Evolutionary conservation across 2,329 filamentous ascomycete species (phyloP).

Genomic region (Neonectria coccinea): DNA sequence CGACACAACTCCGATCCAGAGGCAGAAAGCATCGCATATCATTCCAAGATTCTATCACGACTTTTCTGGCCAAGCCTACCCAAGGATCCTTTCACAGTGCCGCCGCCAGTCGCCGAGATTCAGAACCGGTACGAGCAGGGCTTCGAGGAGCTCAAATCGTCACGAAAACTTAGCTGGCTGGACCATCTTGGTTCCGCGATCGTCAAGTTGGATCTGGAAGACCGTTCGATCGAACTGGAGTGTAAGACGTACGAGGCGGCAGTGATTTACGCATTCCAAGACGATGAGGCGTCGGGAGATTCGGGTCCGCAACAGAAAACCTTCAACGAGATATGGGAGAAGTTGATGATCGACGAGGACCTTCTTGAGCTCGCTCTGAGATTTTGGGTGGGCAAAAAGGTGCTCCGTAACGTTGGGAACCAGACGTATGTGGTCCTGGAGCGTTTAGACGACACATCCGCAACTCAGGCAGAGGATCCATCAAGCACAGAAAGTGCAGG

Average conservation of each 20-base stretch:
- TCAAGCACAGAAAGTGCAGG: constrained; percentile 37
- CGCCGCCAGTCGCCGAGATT: constrained; percentile 66
- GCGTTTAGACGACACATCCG: constrained; percentile 57
- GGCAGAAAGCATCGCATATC: constrained; percentile 59
- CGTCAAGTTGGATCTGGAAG: constrained; percentile 84
- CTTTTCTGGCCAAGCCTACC: constrained; percentile 92
- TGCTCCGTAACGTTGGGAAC: constrained; percentile 68
- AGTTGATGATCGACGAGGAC: constrained; percentile 79
- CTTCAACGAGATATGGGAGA: constrained; percentile 65
- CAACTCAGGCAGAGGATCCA: constrained; percentile 49
- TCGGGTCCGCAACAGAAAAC: constrained; percentile 54
- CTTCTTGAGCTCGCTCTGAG: constrained; percentile 74
- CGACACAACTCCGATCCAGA: constrained; percentile 27
- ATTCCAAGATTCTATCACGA: constrained; percentile 88
- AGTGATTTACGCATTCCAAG: constrained; percentile 85
- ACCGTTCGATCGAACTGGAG: constrained; percentile 78
- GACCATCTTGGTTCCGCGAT: constrained; percentile 83
- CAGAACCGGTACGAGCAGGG: constrained; percentile 79
- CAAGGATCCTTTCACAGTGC: constrained; percentile 75
- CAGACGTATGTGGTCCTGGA: constrained; percentile 77
- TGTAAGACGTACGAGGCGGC: constrained; percentile 88
- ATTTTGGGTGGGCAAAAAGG: constrained; percentile 78
- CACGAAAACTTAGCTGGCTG: constrained; percentile 89
- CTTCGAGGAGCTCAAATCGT: constrained; percentile 84
- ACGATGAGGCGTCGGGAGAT: constrained; percentile 52